Evolutionary conservation across 2,329 filamentous ascomycete genomes (phyloP), one percentile per base, ranked within the genome.

Genomic region (Periconia sp.): DNA sequence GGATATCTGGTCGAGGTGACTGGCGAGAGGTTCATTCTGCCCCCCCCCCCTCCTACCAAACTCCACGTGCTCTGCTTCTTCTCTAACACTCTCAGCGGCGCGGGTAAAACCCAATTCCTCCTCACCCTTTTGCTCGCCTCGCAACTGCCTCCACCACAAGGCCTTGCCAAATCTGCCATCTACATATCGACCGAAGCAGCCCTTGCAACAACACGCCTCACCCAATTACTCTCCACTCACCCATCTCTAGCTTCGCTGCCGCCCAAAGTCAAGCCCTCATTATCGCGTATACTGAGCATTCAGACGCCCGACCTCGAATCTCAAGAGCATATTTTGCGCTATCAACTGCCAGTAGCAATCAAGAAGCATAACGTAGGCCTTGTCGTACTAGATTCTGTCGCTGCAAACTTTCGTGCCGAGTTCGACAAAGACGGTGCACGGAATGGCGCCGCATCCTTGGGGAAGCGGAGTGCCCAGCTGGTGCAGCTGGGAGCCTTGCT

Each of bases 151-250:
- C 76, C 85, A 1, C 89, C 91, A 0, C 79, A 81, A 41, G 91
- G 91, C 6, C 81, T 92, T 0, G 83, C 83, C 37, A 85, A 86
- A 56, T 82, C 86, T n/a, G 88, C 91, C 1, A 81, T 99, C 35
- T 99, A 99, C 79, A 90, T 99, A 65, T 95, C 92, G 1, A 97
- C 94, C 42, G 94, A 99, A 76, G 87, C 91, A 0, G 81, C 90
- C 1, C 83, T 99, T 1, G 86, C 92, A 18, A 97, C 93, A 6
- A 84, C 79, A 2, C 90, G 94, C 18, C 84, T 99, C 0, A 77
- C 85, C 0, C 92, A 97, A 73, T 86, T 99, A 58, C 82, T 97
- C 1, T 72, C 79, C 20, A 79, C 78, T 44, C 85, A 96, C 71
- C 85, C 88, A 0, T 68, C 79, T 47, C 80, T 96, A 53, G 72